Evolutionary conservation across 75 land plant species (phyloP), one percentile per base, ranked within the genome.

Genomic region (Sequoia sempervirens): DNA sequence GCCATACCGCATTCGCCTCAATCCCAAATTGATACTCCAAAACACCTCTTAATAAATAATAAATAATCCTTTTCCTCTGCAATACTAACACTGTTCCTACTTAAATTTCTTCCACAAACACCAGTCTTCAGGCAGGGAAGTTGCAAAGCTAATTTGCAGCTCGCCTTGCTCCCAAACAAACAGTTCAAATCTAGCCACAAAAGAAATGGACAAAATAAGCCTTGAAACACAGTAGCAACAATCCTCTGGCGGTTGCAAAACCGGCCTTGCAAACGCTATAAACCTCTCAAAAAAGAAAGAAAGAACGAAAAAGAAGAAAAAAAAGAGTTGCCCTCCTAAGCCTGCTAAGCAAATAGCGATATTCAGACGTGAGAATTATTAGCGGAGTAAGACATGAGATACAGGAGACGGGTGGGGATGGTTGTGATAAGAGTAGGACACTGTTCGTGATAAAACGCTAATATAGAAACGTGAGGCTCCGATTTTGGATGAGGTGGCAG

Each of bases 1-100:
- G 99, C 98, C 99, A 97, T 97, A 32, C 34, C 46, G 70, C 50
- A 78, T 45, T 76, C 79, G 61, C 18, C 61, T 17, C 79, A 76
- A 76, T 20, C 79, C 50, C 45, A 45, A 78, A 37, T 47, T 38
- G 26, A 11, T 28, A 38, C 80, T 26, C 12, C 23, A 9, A 10
- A 40, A 43, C 26, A 40, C 26, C n/a, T 36, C 40, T 20, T 75
- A 40, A 7, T 47, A 47, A 46, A 46, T 46, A 46, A 8, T 7
- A 8, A 47, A 47, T 13, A 18, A 20, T 38, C 8, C 12, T 6
- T 20, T 23, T 76, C 43, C 26, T 41, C 46, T 23, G 23, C 45
- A 20, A 10, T 43, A 76, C 10, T 10, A n/a, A 10, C 18, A 26
- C 46, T 26, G 32, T n/a, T 26, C 30, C n/a, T 11, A 50, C 53